Base-by-base conservation (phyloP, 2,329 filamentous ascomycete genomes). In the Conoideocrella luteorostrata region DNA sequence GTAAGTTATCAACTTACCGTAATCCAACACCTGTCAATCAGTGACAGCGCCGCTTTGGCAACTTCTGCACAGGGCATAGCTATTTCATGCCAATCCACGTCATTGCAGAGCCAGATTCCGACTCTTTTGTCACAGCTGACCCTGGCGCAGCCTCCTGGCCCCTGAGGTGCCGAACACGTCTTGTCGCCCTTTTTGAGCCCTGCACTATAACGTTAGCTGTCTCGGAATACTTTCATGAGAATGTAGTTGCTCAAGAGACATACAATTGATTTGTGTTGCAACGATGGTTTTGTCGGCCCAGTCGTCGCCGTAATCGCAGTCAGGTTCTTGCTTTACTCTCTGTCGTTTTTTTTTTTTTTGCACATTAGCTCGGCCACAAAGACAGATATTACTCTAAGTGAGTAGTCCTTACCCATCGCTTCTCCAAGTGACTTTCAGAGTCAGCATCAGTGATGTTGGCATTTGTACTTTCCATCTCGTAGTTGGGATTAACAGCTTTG, bases 71-170 rank as follows among this genome's bases (percentile, higher is more conserved):
- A 41, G 2, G 39, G 39, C 12, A 41, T 13, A 1, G 2, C 3
- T 7, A 41, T 11, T 4, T 41, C 18, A 5, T 15, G n/a, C 9
- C n/a, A 10, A 4, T n/a, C 7, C 2, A 17, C 12, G 11, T 41
- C 39, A n/a, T 41, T 41, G 39, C 39, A 41, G 9, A 41, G 28
- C 39, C 39, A 41, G 11, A 41, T 41, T 15, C 21, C 13, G n/a
- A 4, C 9, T 9, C 7, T 7, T 21, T 12, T 17, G 4, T 21
- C 22, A 21, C 39, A 41, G 15, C 21, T 28, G 29, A 41, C 30
- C 34, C 39, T 35, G n/a, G 39, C 33, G 39, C 39, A 41, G n/a
- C 39, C 39, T 12, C 39, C 39, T 1, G 7, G 32, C 21, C 34
- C 34, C 7, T 17, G 10, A 17, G 13, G 11, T 36, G 13, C 11